These are phyloP conservation scores for Fonsecaea monophora DNA, from an alignment of 2,329 filamentous ascomycete genomes.

Conservation along the genomic window DNA sequence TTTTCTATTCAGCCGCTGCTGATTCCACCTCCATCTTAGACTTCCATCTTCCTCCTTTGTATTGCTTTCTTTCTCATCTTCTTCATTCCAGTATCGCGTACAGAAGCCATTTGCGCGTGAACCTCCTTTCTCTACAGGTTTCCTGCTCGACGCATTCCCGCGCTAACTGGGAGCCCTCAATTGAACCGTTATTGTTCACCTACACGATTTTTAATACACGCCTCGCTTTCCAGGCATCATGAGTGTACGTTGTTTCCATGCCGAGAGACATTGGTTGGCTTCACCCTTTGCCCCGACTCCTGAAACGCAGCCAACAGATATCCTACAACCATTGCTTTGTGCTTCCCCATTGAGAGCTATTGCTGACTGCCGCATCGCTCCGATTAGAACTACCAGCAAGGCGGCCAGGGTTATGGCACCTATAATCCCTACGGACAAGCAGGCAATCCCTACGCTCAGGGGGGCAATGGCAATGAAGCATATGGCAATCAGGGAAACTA, in stretches of 20 bases:
- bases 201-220: slow-evolving; percentile 12
- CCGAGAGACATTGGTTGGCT: slow-evolving; percentile 1
- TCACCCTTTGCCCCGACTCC: not conserved
- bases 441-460: slow-evolving; percentile 36
- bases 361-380: slow-evolving; percentile 28
- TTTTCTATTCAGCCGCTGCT: slow-evolving; percentile 29
- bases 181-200: slow-evolving; percentile 9
- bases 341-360: slow-evolving; percentile 3
- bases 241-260: slow-evolving; percentile 31
- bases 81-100: slow-evolving; percentile 17
- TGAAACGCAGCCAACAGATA: slow-evolving; percentile 13
- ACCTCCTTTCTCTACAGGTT: not conserved
- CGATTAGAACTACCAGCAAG: slow-evolving; percentile 29
- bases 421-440: slow-evolving; percentile 46
- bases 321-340: not conserved
- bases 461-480: slow-evolving; percentile 40
- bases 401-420: slow-evolving; percentile 55
- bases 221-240: slow-evolving; percentile 29
- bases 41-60: slow-evolving; percentile 14
- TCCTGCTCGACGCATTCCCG: not conserved
- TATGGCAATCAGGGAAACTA: slow-evolving; percentile 42
- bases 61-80: slow-evolving; percentile 30
- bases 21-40: slow-evolving; percentile 16
- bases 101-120: slow-evolving; percentile 7
- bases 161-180: not conserved